A percentile compares a stretch with the other conserved stretches of the same genome.
Conservation (phyloP, 208 protist species). For the Crithidia thermophila region DNA sequence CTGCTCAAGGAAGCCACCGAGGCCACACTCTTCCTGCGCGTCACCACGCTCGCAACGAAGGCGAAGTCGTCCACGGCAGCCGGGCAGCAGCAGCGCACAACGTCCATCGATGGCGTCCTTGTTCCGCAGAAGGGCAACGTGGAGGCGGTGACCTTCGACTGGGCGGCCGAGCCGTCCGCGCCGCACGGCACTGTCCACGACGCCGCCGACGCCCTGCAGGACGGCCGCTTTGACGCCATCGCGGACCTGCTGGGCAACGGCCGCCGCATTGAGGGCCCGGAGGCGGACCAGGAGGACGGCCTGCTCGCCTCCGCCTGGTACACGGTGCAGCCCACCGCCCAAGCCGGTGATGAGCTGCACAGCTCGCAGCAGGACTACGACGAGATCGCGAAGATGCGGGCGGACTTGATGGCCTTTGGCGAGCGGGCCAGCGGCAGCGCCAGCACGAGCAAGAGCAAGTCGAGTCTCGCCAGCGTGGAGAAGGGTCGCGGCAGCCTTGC, state of each 20-base stretch:
- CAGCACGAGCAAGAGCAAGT: slow-evolving; percentile 80
- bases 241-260: slow-evolving; percentile 65
- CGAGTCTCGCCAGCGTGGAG: slow-evolving; percentile 83
- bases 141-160: slow-evolving; percentile 82
- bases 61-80: too few relatives aligned
- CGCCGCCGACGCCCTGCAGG: slow-evolving; percentile 47
- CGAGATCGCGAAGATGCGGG: slow-evolving; percentile 82
- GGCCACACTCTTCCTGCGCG: slow-evolving; percentile 72
- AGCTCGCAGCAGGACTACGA: slow-evolving; percentile 80
- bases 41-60: slow-evolving; percentile 52
- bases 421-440: slow-evolving; percentile 63
- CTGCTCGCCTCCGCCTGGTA: slow-evolving; percentile 77
- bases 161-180: slow-evolving; percentile 34
- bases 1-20: slow-evolving; percentile 89
- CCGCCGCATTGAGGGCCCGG: slow-evolving; percentile 18
- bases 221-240: slow-evolving; percentile 83
- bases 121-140: slow-evolving; percentile 59
- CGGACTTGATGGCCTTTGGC: slow-evolving; percentile 81
- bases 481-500: slow-evolving; percentile 75
- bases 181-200: slow-evolving; percentile 33
- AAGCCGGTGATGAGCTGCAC: slow-evolving; percentile 55
- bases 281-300: slow-evolving; percentile 30
- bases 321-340: slow-evolving; percentile 71
- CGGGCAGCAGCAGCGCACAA: slow-evolving; percentile 33
- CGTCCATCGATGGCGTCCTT: slow-evolving; percentile 59